Percentiles rank a stretch among this genome's conserved stretches.
phyloP scores from a whole-genome alignment of 73 alveolate genomes.

The Effrenium voratum region DNA sequence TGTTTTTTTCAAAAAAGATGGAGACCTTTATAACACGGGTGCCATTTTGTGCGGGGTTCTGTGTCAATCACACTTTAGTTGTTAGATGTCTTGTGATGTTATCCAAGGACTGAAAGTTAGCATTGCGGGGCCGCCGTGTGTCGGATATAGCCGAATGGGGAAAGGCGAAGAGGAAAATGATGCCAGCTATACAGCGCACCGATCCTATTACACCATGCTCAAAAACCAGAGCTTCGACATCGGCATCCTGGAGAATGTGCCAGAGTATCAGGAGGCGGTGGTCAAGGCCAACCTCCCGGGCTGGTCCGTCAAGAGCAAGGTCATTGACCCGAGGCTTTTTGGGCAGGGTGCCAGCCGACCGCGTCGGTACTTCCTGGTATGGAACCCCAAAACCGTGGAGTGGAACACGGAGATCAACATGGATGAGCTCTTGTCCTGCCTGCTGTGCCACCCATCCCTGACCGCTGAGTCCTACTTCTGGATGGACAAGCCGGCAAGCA shows the following conservation, averaged over 20 bases:
- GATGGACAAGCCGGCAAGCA: too few relatives aligned
- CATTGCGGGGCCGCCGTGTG: constrained; percentile 81
- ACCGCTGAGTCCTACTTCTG: too few relatives aligned
- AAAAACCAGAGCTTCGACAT: background rate
- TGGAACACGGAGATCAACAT: too few relatives aligned
- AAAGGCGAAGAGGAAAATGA: background rate
- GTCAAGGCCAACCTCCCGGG: background rate
- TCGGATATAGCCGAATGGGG: background rate
- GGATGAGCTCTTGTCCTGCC: too few relatives aligned
- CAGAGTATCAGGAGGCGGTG: background rate
- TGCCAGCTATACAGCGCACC: background rate
- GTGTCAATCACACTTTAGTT: too few relatives aligned
- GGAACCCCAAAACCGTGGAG: too few relatives aligned
- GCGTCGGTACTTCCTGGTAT: background rate
- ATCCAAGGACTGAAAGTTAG: too few relatives aligned
- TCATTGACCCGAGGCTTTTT: background rate
- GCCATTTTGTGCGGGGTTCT: too few relatives aligned
- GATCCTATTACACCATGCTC: background rate
- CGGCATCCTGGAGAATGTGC: background rate
- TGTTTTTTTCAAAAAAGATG: too few relatives aligned
- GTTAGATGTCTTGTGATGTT: too few relatives aligned
- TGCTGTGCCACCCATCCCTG: too few relatives aligned
- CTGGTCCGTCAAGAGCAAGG: background rate
- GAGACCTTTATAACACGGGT: too few relatives aligned
- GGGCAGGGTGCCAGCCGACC: background rate